A percentile compares a stretch with the other conserved stretches of the same genome.
phyloP scores from a whole-genome alignment of 331 rosid genomes.

The Phaseolus coccineus region DNA sequence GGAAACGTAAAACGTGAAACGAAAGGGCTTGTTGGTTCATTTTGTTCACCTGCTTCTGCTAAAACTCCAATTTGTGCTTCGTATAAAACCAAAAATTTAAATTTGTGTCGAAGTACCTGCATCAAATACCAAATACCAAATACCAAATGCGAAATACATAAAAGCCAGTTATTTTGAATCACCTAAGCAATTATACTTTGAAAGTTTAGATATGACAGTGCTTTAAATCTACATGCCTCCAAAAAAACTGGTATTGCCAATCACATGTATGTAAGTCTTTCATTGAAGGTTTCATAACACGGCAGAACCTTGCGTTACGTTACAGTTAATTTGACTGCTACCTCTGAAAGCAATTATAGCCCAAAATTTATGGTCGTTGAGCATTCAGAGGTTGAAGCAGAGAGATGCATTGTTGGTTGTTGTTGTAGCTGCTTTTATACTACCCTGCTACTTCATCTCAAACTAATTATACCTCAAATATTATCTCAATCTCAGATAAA shows the following conservation, averaged over 20 bases:
- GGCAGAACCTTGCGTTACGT: background rate
- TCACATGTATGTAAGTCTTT: background rate
- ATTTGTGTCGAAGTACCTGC: too few relatives aligned
- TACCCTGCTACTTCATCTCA: background rate
- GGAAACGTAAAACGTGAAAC: background rate
- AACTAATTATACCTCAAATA: background rate
- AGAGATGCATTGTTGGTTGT: background rate
- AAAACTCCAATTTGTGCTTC: background rate
- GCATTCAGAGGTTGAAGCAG: background rate
- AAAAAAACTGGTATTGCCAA: background rate
- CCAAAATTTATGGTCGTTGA: slow-evolving; percentile 18
- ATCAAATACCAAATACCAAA: too few relatives aligned
- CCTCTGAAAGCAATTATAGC: slow-evolving; percentile 26
- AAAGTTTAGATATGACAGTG: too few relatives aligned
- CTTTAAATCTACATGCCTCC: too few relatives aligned
- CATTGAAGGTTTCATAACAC: background rate
- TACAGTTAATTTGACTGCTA: slow-evolving; percentile 10
- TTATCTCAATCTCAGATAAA: background rate
- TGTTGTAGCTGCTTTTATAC: background rate
- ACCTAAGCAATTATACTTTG: too few relatives aligned
- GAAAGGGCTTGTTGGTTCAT: background rate
- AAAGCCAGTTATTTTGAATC: too few relatives aligned
- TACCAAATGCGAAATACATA: too few relatives aligned
- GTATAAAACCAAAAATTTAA: background rate
- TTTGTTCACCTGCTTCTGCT: background rate